Conservation (phyloP, 2,329 filamentous ascomycete species). For the Aspergillus brasiliensis region DNA sequence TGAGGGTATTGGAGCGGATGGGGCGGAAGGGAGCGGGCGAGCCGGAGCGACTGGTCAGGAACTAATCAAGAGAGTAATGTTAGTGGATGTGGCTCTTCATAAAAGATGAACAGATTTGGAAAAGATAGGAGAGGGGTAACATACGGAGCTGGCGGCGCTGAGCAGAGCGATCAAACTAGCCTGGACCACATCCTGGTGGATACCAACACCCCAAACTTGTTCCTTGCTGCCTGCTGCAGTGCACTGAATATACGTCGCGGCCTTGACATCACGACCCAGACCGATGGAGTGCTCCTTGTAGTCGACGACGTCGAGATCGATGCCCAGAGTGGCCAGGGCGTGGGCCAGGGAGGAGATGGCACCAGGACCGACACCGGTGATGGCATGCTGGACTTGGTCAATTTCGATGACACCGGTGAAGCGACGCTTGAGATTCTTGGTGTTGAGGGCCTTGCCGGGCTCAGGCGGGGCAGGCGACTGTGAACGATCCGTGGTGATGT, state of each 20-base stretch:
- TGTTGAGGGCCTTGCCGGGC: conserved; percentile 72
- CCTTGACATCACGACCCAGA: conserved; percentile 77
- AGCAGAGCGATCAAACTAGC: conserved; percentile 84
- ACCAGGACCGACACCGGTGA: conserved; percentile 82
- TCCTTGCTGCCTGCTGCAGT: conserved; percentile 66
- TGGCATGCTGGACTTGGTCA: conserved; percentile 75
- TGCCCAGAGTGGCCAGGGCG: conserved; percentile 74
- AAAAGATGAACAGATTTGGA: background rate
- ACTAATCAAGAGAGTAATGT: conserved; percentile 51
- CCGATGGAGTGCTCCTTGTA: conserved; percentile 97
- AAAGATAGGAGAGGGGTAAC: too few relatives aligned
- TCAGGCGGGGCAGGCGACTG: conserved; percentile 69
- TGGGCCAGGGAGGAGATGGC: conserved; percentile 86
- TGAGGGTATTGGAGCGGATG: conserved; percentile 55
- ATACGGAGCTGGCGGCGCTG: conserved; percentile 81
- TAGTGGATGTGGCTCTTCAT: background rate
- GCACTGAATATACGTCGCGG: conserved; percentile 94
- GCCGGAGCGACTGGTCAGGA: conserved; percentile 68
- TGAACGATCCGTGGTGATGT: conserved; percentile 81
- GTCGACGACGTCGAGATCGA: conserved; percentile 87
- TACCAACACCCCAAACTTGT: conserved; percentile 48
- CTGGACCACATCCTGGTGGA: conserved; percentile 90
- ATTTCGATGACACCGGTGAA: conserved; percentile 85
- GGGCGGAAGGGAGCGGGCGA: conserved; percentile 68
- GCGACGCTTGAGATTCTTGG: conserved; percentile 73